These are phyloP conservation scores for Pleurotus salmoneostramineus DNA, from an alignment of 768 basidiomycete genomes.

Conservation along the genomic window DNA sequence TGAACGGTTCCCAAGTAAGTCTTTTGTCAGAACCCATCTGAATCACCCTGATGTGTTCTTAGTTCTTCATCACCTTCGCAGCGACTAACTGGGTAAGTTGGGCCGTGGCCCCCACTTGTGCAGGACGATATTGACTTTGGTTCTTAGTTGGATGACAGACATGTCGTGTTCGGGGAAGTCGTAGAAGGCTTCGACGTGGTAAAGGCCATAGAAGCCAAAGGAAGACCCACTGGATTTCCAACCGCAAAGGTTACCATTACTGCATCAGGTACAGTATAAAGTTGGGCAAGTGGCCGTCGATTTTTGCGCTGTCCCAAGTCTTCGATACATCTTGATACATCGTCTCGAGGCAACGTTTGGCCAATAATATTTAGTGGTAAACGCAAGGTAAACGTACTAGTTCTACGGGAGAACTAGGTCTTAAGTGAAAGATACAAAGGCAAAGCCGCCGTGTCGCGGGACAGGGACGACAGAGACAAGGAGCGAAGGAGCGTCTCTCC, in stretches of 20 bases:
- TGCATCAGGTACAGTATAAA: constrained; percentile 47
- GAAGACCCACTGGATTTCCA: constrained; percentile 32
- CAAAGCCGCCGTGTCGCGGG: no score
- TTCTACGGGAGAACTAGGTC: no score
- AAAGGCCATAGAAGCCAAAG: constrained; percentile 49
- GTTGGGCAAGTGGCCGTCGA: no score
- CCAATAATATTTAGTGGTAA: no score
- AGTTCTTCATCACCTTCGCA: constrained; percentile 80
- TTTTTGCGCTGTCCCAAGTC: no score
- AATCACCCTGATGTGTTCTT: background rate
- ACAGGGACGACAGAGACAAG: no score
- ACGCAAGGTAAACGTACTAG: no score
- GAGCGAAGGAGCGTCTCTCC: no score
- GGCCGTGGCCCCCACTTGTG: background rate
- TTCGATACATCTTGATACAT: no score
- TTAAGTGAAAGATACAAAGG: no score
- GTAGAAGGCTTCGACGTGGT: constrained; percentile 63
- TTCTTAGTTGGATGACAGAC: constrained; percentile 54
- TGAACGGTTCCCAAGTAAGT: constrained; percentile 73
- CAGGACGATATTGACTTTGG: background rate
- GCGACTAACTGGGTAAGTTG: constrained; percentile 57
- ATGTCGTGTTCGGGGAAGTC: constrained; percentile 70
- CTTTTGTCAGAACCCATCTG: background rate
- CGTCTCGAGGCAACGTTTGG: no score
- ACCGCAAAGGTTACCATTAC: constrained; percentile 52